These are phyloP conservation scores for Wickerhamiella sorbophila DNA, from an alignment of 805 yeast species.

Conservation along the genomic window DNA sequence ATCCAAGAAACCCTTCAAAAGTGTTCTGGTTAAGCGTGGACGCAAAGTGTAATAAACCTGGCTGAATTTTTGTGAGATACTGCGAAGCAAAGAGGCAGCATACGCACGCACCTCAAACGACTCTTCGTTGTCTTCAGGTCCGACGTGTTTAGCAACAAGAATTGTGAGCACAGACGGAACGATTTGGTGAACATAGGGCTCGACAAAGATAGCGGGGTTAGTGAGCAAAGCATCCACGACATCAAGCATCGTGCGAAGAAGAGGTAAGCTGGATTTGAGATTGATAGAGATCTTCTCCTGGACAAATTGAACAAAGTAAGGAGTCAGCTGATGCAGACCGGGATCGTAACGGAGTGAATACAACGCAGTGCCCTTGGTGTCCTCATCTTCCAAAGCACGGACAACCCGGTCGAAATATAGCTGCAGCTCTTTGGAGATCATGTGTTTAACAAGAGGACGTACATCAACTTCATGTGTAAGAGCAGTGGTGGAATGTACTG, in stretches of 20 bases:
- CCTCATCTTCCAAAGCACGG: constrained; percentile 48
- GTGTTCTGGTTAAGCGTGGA: constrained; percentile 86
- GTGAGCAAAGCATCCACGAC: constrained; percentile 72
- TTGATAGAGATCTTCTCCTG: constrained; percentile 91
- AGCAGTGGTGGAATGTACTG: constrained; percentile 39
- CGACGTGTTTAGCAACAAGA: constrained; percentile 78
- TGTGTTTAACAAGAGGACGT: constrained; percentile 88
- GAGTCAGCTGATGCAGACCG: constrained; percentile 91
- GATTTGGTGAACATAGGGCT: constrained; percentile 89
- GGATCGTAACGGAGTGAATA: constrained; percentile 80
- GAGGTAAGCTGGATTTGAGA: constrained; percentile 45
- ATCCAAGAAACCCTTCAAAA: constrained; percentile 80
- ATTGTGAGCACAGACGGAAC: constrained; percentile 94
- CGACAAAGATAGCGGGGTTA: constrained; percentile 74
- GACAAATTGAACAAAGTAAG: constrained; percentile 88
- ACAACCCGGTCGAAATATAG: constrained; percentile 84
- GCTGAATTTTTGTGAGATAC: constrained; percentile 67
- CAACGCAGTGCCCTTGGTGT: constrained; percentile 51
- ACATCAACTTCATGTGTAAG: constrained; percentile 43
- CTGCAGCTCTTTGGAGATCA: constrained; percentile 84
- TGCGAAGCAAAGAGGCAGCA: constrained; percentile 69
- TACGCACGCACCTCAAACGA: constrained; percentile 64
- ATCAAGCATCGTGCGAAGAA: constrained; percentile 74
- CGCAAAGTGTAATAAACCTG: constrained; percentile 76
- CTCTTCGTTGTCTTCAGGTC: constrained; percentile 31